These are phyloP conservation scores for Bryoerythrophyllum caledonicum DNA, from an alignment of 225 moss, liverwort and hornwort species.

Conservation along the genomic window DNA sequence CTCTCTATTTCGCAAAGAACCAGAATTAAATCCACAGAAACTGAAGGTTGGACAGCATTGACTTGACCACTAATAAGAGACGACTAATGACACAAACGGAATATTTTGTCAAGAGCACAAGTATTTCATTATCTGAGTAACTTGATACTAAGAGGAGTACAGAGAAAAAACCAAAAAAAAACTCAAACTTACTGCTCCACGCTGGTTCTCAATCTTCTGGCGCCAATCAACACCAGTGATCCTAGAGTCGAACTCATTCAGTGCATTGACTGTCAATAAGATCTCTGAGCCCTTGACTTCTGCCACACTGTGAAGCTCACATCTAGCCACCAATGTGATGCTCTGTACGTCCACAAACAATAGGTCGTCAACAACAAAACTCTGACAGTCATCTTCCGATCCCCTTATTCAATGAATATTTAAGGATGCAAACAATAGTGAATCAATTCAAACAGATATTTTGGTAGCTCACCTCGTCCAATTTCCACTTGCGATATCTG, in stretches of 20 bases:
- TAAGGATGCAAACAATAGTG: neutral
- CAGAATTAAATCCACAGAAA: neutral
- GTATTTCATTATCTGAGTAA: neutral
- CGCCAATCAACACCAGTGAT: conserved; percentile 99
- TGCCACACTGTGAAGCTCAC: conserved; percentile 95
- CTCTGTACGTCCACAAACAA: conserved; percentile 49
- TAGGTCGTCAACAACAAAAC: conserved; percentile 12
- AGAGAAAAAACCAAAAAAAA: neutral
- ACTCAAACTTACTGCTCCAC: conserved; percentile 77
- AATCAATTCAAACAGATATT: neutral
- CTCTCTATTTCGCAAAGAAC: neutral
- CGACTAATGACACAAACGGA: neutral
- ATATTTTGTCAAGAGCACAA: neutral
- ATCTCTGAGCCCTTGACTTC: conserved; percentile 96
- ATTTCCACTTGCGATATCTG: conserved; percentile 98
- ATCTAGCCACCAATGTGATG: conserved; percentile 93
- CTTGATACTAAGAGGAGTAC: neutral
- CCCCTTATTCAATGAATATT: neutral
- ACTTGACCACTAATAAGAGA: neutral
- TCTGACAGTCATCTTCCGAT: neutral
- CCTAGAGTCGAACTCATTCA: conserved; percentile 97
- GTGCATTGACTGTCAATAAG: conserved; percentile 82
- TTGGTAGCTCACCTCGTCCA: conserved; percentile 74
- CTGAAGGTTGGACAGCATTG: neutral
- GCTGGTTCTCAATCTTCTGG: conserved; percentile 96